Evolutionary conservation across 305 asterid genomes (phyloP).

Genomic region (Fraxinus xanthoxyloides): DNA sequence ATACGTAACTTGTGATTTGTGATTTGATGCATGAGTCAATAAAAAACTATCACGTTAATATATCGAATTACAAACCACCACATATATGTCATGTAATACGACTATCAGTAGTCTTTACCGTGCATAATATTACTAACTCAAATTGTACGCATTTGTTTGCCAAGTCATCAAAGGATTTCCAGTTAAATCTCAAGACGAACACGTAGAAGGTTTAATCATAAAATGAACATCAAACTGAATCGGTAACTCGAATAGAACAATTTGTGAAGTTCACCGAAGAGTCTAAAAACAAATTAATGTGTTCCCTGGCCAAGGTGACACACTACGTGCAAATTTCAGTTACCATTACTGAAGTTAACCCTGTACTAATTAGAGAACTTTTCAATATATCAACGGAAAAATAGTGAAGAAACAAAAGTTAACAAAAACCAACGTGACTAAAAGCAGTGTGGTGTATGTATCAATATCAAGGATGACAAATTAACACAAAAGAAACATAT

Average conservation of each 20-base stretch:
- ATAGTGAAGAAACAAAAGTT: neutral
- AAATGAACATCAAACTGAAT: neutral
- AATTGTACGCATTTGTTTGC: neutral
- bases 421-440: neutral
- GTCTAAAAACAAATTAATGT: neutral
- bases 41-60: too few species aligned
- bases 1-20: too few species aligned
- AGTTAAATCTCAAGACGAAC: neutral
- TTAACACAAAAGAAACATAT: neutral
- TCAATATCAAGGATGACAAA: neutral
- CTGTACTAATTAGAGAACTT: neutral
- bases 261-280: neutral
- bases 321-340: neutral
- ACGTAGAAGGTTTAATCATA: neutral
- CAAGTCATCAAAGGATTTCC: neutral
- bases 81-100: too few species aligned
- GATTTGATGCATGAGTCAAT: too few species aligned
- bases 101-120: too few species aligned
- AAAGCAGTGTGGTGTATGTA: neutral
- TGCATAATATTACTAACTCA: too few species aligned
- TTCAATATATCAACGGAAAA: neutral
- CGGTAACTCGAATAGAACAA: neutral
- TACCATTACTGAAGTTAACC: neutral
- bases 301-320: neutral
- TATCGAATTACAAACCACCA: too few species aligned